Percentiles rank a stretch among this genome's conserved stretches.
Evolutionary conservation across 495 filamentous ascomycete genomes (phyloP).

Genomic region (Mytilinidion resinicola): DNA sequence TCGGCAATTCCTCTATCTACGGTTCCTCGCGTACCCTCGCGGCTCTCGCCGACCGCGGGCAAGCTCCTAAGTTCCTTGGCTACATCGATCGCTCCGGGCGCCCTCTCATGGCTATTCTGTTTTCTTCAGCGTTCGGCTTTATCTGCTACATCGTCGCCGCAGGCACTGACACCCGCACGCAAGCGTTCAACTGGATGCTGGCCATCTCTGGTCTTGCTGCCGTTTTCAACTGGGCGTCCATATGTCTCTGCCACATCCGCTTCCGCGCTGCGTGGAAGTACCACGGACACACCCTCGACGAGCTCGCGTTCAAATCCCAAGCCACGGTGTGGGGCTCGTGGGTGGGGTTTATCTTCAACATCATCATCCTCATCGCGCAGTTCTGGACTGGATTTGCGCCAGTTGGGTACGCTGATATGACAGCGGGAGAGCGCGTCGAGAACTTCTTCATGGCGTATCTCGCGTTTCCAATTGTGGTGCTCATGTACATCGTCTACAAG

Average conservation of each 20-base stretch:
- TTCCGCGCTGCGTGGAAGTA: constrained; percentile 74
- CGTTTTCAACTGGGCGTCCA: constrained; percentile 91
- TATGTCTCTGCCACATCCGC: constrained; percentile 84
- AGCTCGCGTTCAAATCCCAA: constrained; percentile 79
- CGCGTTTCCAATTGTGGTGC: constrained; percentile 26
- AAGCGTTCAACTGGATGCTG: constrained; percentile 82
- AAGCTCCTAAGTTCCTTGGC: constrained; percentile 35
- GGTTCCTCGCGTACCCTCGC: constrained; percentile 37
- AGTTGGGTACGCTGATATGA: constrained; percentile 32
- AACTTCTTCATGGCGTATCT: constrained; percentile 27
- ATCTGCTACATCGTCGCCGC: constrained; percentile 64
- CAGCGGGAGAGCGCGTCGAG: constrained; percentile 18
- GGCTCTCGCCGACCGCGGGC: constrained; percentile 35
- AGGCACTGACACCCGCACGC: constrained; percentile 53
- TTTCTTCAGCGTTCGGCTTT: constrained; percentile 66
- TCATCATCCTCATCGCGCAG: constrained; percentile 48
- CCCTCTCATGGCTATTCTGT: constrained; percentile 59
- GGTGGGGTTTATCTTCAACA: constrained; percentile 73
- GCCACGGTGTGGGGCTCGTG: constrained; percentile 77
- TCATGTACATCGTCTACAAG: constrained; percentile 24
- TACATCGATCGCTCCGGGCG: constrained; percentile 40
- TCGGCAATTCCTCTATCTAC: constrained; percentile 38
- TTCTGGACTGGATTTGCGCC: constrained; percentile 33
- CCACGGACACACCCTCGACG: constrained; percentile 63
- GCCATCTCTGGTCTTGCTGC: constrained; percentile 82